A percentile compares a stretch with the other conserved stretches of the same genome.
These are phyloP conservation scores for Corylus avellana DNA, from an alignment of 306 rosid species.

Conservation along the genomic window DNA sequence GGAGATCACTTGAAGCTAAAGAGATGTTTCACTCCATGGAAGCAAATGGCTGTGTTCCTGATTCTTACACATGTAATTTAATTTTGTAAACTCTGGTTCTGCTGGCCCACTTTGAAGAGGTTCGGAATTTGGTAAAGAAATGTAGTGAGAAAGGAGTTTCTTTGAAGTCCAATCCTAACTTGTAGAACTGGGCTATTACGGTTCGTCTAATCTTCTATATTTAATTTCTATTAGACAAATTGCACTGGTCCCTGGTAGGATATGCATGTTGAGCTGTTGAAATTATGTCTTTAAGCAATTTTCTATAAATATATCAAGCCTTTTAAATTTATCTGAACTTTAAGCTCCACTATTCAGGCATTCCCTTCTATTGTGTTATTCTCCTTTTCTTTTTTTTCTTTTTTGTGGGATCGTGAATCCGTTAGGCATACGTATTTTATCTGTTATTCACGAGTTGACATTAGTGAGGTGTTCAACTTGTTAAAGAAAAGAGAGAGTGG, in stretches of 20 bases:
- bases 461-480: neutral
- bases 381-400: neutral
- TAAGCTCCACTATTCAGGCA: neutral
- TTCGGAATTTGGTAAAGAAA: conserved; percentile 46
- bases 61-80: conserved; percentile 55
- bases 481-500: neutral
- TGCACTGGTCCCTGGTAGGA: neutral
- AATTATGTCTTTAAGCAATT: neutral
- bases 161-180: conserved; percentile 33
- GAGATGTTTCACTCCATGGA: conserved; percentile 69
- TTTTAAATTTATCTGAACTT: neutral
- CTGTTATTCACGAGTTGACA: neutral
- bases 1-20: conserved; percentile 69
- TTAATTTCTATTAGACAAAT: neutral
- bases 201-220: neutral
- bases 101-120: conserved; percentile 44
- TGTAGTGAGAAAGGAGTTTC: conserved; percentile 40
- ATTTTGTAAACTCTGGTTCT: conserved; percentile 47
- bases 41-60: conserved; percentile 58
- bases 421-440: neutral
- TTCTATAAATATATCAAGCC: neutral
- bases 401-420: neutral
- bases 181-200: conserved; percentile 13
- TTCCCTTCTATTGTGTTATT: neutral
- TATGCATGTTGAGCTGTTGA: neutral